phyloP scores from a whole-genome alignment of 768 basidiomycete genomes.

The Clitopilus passeckerianus region DNA sequence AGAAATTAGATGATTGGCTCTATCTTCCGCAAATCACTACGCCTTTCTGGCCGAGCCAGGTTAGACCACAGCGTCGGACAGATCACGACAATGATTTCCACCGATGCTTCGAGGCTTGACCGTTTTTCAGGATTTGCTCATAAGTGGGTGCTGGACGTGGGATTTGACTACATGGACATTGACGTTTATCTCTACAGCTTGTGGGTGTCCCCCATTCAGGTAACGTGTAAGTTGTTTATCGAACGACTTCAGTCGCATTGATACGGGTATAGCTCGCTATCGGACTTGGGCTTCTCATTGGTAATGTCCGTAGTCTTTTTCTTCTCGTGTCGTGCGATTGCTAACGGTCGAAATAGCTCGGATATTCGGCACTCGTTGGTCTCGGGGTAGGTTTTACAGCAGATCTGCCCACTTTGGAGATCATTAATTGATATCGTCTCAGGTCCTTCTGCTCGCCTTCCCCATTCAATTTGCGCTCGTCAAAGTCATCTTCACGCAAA shows the following conservation, averaged over 20 bases:
- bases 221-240: conserved; percentile 1
- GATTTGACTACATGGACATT: not conserved
- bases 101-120: conserved; percentile 40
- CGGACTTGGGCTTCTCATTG: conserved; percentile 44
- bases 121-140: conserved; percentile 22
- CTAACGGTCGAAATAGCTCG: conserved; percentile 25
- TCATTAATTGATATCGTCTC: not conserved
- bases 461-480: conserved; percentile 43
- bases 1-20: conserved; percentile 21
- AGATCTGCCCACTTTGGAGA: conserved; percentile 5
- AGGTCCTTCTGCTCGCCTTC: conserved; percentile 43
- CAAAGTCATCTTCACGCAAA: conserved; percentile 35
- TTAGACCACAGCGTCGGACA: conserved; percentile 39
- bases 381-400: conserved; percentile 27
- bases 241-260: not conserved
- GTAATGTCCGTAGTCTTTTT: conserved; percentile 26
- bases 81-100: conserved; percentile 44
- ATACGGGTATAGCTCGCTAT: conserved; percentile 31
- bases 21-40: conserved; percentile 46
- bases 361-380: conserved; percentile 51
- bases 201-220: conserved; percentile 28
- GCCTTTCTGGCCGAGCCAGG: conserved; percentile 41
- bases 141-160: conserved; percentile 13
- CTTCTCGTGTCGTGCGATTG: not conserved
- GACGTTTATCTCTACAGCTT: conserved; percentile 12